phyloP scores from a whole-genome alignment of 139 green algal species.

The Chlamydomonas sphaeroides region DNA sequence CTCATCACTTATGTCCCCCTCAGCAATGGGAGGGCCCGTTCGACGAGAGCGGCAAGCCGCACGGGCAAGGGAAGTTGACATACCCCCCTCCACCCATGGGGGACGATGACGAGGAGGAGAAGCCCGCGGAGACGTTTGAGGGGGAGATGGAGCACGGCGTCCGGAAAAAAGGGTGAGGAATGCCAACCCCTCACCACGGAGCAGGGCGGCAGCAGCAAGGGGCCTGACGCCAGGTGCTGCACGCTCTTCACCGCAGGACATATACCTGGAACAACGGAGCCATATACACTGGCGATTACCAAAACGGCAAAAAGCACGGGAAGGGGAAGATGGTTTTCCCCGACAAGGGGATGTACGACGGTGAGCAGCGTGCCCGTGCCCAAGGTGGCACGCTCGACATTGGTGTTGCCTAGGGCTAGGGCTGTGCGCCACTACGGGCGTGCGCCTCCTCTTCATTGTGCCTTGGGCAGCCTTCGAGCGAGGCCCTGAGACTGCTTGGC shows the following conservation, averaged over 20 bases:
- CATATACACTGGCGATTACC: constrained; percentile 63
- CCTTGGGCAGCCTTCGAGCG: too few species aligned
- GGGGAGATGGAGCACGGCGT: constrained; percentile 60
- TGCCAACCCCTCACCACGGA: too few species aligned
- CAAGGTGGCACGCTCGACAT: not conserved
- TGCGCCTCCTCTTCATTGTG: not conserved
- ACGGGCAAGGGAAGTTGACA: constrained; percentile 55
- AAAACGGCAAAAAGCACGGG: constrained; percentile 62
- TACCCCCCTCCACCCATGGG: constrained; percentile 50
- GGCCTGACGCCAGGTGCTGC: too few species aligned
- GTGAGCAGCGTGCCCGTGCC: constrained; percentile 20
- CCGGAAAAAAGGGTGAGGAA: too few species aligned
- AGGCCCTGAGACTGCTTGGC: too few species aligned
- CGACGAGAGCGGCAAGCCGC: constrained; percentile 64
- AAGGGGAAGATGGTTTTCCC: constrained; percentile 60
- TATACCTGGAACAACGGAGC: constrained; percentile 68
- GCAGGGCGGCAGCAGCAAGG: too few species aligned
- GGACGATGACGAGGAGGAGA: constrained; percentile 68
- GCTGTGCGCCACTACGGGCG: not conserved
- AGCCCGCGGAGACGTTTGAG: constrained; percentile 64
- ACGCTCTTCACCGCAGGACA: too few species aligned
- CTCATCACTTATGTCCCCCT: not conserved
- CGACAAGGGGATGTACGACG: constrained; percentile 67
- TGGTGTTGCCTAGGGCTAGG: not conserved
- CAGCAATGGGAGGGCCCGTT: constrained; percentile 63